Conservation (phyloP, 1,284 basidiomycete species). For the Papiliotrema flavescens region DNA sequence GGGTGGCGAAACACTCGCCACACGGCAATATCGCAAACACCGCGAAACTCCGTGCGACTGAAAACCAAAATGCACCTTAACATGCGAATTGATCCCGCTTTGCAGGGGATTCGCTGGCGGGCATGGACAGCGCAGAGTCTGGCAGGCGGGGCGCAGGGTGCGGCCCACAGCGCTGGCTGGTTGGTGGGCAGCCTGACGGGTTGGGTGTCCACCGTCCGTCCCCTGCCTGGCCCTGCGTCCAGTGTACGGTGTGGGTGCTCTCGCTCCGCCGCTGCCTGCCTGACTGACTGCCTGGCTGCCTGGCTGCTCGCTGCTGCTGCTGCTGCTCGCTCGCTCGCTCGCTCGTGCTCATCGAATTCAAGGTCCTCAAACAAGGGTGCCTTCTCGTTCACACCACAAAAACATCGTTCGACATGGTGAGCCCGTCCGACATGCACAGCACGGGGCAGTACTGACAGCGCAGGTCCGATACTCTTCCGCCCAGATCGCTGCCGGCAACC, state of each 20-base stretch:
- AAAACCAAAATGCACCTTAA: background rate
- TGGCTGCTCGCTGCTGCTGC: too few species aligned
- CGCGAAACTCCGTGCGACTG: background rate
- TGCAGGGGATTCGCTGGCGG: background rate
- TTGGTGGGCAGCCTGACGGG: too few species aligned
- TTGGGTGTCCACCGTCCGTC: background rate
- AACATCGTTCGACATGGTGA: slow-evolving; percentile 4
- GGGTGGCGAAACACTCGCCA: background rate
- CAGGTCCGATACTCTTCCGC: slow-evolving; percentile 88
- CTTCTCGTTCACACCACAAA: background rate
- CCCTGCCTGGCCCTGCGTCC: too few species aligned
- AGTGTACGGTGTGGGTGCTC: too few species aligned
- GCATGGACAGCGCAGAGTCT: too few species aligned
- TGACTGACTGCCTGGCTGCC: too few species aligned
- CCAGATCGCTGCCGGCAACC: slow-evolving; percentile 71
- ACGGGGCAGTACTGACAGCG: background rate
- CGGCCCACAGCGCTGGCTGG: too few species aligned
- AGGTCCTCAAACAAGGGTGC: background rate
- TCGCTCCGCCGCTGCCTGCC: too few species aligned
- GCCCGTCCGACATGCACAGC: background rate
- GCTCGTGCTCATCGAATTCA: background rate
- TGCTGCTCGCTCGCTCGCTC: too few species aligned
- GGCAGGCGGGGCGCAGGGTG: too few species aligned
- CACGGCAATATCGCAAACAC: background rate
- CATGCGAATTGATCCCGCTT: background rate